Percentiles rank a stretch among this genome's conserved stretches.
phyloP scores from a whole-genome alignment of 345 rosid genomes.

The Salix udensis region DNA sequence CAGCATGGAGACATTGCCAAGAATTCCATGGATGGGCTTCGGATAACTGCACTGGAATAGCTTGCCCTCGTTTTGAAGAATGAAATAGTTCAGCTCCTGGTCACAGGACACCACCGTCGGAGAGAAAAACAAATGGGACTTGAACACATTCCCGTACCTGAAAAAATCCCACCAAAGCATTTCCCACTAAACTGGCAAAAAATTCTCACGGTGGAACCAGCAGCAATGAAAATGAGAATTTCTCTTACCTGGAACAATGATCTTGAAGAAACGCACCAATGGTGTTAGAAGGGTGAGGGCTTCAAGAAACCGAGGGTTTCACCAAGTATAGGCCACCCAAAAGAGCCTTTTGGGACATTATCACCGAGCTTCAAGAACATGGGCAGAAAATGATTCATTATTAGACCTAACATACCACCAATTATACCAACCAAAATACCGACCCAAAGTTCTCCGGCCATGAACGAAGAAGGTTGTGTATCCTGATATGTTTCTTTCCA shows the following conservation, averaged over 20 bases:
- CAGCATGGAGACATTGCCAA: slow-evolving; percentile 59
- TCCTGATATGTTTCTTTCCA: not conserved
- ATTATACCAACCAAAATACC: slow-evolving; percentile 18
- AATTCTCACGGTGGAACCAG: not conserved
- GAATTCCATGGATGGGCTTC: slow-evolving; percentile 49
- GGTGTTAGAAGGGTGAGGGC: slow-evolving; percentile 52
- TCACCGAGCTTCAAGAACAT: slow-evolving; percentile 24
- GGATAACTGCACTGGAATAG: slow-evolving; percentile 25
- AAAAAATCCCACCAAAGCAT: not conserved
- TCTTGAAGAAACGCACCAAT: slow-evolving; percentile 42
- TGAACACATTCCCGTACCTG: slow-evolving; percentile 29
- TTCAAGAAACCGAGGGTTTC: slow-evolving; percentile 50
- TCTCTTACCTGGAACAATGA: slow-evolving; percentile 41
- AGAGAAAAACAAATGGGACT: slow-evolving; percentile 23
- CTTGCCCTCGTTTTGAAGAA: slow-evolving; percentile 29
- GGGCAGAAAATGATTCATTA: slow-evolving; percentile 38
- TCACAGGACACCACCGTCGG: slow-evolving; percentile 27
- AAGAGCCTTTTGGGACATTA: slow-evolving; percentile 38
- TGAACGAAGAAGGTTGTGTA: not conserved
- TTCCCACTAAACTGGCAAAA: not conserved
- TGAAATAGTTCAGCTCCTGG: slow-evolving; percentile 19
- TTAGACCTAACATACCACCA: slow-evolving; percentile 19
- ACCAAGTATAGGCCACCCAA: slow-evolving; percentile 60
- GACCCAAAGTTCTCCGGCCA: slow-evolving; percentile 34
- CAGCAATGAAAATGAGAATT: too few species aligned